A percentile compares a stretch with the other conserved stretches of the same genome.
These are phyloP conservation scores for Mortierella sp. DNA, from an alignment of 371 early-diverging fungal species.

Conservation along the genomic window DNA sequence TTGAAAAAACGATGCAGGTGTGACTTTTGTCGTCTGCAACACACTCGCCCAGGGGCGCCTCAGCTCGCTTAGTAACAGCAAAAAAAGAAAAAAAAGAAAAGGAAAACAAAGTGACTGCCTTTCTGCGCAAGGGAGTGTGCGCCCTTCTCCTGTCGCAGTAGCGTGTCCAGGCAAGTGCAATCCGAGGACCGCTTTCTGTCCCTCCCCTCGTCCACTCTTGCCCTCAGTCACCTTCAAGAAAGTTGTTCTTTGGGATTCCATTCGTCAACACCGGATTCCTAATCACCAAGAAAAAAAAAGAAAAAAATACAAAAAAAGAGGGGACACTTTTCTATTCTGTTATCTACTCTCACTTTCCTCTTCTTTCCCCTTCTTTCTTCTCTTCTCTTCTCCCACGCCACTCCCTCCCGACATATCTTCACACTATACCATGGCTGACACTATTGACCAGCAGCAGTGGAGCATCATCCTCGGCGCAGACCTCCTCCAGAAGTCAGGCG, in stretches of 20 bases:
- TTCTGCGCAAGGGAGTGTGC: not conserved
- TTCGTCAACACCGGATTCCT: slow-evolving; percentile 3
- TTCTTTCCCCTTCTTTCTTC: not conserved
- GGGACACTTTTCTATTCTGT: not conserved
- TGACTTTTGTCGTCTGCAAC: not conserved
- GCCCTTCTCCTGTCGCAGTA: not conserved
- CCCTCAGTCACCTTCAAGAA: not conserved
- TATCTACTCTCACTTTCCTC: not conserved
- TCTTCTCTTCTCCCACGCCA: not conserved
- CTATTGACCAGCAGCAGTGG: slow-evolving; percentile 45
- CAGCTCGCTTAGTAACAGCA: not conserved
- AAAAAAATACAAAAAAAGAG: not conserved
- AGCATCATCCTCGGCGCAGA: slow-evolving; percentile 47
- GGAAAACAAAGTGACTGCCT: slow-evolving; percentile 6
- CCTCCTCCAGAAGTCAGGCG: slow-evolving; percentile 27
- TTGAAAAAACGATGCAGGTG: not conserved
- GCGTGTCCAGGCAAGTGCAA: not conserved
- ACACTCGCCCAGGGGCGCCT: not conserved
- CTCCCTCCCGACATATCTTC: not conserved
- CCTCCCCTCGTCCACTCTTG: not conserved
- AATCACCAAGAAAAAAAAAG: not conserved
- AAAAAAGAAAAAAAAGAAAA: slow-evolving; percentile 24
- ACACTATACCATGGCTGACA: slow-evolving; percentile 24
- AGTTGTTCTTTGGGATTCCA: slow-evolving; percentile 10
- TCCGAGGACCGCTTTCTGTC: not conserved